A percentile compares a stretch with the other conserved stretches of the same genome.
Conservation (phyloP, 2,329 filamentous ascomycete species). For the Aspergillus calidoustus region DNA sequence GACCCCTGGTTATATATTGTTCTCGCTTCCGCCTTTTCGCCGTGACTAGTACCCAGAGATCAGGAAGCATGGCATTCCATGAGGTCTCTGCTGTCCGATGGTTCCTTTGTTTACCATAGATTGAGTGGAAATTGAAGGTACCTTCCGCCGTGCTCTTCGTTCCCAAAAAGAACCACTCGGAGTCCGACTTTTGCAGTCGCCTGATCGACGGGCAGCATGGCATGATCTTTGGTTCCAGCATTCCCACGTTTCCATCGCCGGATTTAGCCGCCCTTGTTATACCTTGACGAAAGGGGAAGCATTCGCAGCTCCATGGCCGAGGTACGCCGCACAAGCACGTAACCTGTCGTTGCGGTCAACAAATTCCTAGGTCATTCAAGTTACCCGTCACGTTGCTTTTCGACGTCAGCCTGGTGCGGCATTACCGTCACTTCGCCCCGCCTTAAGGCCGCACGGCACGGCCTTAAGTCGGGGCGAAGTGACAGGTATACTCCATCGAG, state of each 20-base stretch:
- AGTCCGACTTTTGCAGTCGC: neutral
- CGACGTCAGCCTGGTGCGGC: no score
- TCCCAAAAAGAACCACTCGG: neutral
- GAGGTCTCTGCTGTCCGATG: neutral
- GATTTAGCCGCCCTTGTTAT: neutral
- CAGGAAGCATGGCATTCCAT: neutral
- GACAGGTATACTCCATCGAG: no score
- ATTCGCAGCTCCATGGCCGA: neutral
- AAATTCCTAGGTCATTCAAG: no score
- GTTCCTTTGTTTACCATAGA: neutral
- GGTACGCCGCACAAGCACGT: neutral
- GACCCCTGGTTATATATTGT: conserved; percentile 10
- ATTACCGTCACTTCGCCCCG: no score
- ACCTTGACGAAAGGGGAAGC: neutral
- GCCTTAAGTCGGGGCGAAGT: no score
- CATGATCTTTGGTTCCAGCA: neutral
- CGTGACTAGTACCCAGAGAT: neutral
- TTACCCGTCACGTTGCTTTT: no score
- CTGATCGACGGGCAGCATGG: conserved; percentile 2
- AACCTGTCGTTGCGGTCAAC: neutral
- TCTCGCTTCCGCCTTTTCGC: neutral
- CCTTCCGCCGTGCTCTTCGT: neutral
- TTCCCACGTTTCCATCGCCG: neutral
- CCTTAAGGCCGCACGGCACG: no score
- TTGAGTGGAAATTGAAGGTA: neutral